Conservation (phyloP, 208 protist species). For the Trypanosoma scelopori region DNA sequence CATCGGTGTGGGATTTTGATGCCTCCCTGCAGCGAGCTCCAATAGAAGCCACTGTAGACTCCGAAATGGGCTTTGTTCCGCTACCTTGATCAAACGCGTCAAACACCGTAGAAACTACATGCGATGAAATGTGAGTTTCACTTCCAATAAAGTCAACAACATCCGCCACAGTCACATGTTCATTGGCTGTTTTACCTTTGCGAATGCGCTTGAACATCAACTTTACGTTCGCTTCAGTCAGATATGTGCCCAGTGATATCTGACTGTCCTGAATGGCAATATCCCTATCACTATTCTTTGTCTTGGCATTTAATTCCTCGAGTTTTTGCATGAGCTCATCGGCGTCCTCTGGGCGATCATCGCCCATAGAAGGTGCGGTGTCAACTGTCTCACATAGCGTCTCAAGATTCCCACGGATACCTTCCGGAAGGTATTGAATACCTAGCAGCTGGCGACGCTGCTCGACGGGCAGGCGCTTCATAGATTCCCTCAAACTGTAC, state of each 20-base stretch:
- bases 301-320: slow-evolving; percentile 68
- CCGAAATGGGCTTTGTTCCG: slow-evolving; percentile 79
- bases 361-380: slow-evolving; percentile 55
- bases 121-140: slow-evolving; percentile 84
- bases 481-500: slow-evolving; percentile 81
- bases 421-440: slow-evolving; percentile 86
- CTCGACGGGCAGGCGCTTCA: slow-evolving; percentile 78
- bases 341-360: slow-evolving; percentile 46
- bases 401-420: slow-evolving; percentile 76
- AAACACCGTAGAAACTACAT: slow-evolving; percentile 88
- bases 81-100: slow-evolving; percentile 87
- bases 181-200: slow-evolving; percentile 72
- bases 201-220: slow-evolving; percentile 77
- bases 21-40: slow-evolving; percentile 80
- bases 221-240: slow-evolving; percentile 81
- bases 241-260: slow-evolving; percentile 61
- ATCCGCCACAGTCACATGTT: slow-evolving; percentile 79
- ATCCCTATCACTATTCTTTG: slow-evolving; percentile 76
- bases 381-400: slow-evolving; percentile 84
- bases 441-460: slow-evolving; percentile 85
- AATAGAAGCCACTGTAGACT: slow-evolving; percentile 73
- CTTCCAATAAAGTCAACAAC: slow-evolving; percentile 83
- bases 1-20: slow-evolving; percentile 25
- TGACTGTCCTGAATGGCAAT: slow-evolving; percentile 61
- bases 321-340: slow-evolving; percentile 81